Conservation (phyloP, 2,329 filamentous ascomycete genomes). For the Daldinia sp. region DNA sequence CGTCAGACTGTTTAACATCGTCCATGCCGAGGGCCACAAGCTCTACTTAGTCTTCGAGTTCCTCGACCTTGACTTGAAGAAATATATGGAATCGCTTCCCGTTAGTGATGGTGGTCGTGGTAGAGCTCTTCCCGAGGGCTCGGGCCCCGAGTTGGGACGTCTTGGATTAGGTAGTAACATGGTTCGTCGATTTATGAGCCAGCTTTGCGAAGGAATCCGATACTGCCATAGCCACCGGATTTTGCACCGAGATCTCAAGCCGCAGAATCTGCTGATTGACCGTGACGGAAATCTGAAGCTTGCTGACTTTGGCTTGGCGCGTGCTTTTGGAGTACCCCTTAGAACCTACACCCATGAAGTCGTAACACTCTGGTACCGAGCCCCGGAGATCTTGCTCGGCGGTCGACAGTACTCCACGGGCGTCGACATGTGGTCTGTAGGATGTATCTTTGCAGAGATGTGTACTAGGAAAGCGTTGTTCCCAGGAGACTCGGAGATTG, state of each 20-base stretch:
- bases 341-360: slow-evolving; percentile 96
- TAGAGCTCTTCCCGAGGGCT: slow-evolving; percentile 83
- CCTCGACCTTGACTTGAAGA: slow-evolving; percentile 90
- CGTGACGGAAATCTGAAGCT: slow-evolving; percentile 88
- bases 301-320: slow-evolving; percentile 87
- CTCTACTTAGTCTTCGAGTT: slow-evolving; percentile 94
- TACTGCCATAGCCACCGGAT: slow-evolving; percentile 92
- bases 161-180: slow-evolving; percentile 80
- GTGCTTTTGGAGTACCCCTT: slow-evolving; percentile 89
- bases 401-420: slow-evolving; percentile 93
- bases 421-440: slow-evolving; percentile 95
- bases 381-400: slow-evolving; percentile 88
- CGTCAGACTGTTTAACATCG: slow-evolving; percentile 87
- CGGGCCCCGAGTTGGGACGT: slow-evolving; percentile 67
- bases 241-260: slow-evolving; percentile 88
- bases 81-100: slow-evolving; percentile 93
- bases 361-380: slow-evolving; percentile 91
- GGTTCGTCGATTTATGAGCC: slow-evolving; percentile 92
- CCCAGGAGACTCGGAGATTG: slow-evolving; percentile 91
- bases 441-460: slow-evolving; percentile 97
- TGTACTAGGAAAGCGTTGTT: slow-evolving; percentile 92
- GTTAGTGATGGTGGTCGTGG: slow-evolving; percentile 85
- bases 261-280: slow-evolving; percentile 88
- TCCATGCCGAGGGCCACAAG: slow-evolving; percentile 94
- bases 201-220: slow-evolving; percentile 82